Percentiles rank a stretch among this genome's conserved stretches.
Conservation (phyloP, 495 filamentous ascomycete genomes). For the Annulohypoxylon maeteangense region DNA sequence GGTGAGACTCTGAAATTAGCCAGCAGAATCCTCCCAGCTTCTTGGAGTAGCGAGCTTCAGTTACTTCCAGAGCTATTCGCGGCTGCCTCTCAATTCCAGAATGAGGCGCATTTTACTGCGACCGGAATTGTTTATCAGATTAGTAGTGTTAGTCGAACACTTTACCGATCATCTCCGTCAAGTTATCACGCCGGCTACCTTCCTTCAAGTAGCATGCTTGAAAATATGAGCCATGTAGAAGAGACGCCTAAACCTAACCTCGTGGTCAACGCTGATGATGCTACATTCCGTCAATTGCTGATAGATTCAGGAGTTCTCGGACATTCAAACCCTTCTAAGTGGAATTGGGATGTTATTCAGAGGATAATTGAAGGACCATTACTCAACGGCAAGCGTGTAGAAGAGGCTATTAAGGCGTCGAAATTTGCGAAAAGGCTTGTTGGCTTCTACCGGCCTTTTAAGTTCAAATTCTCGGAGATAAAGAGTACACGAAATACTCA, state of each 20-base stretch:
- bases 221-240: constrained; percentile 55
- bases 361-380: constrained; percentile 93
- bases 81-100: constrained; percentile 74
- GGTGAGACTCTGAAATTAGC: constrained; percentile 91
- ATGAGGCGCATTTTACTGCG: constrained; percentile 78
- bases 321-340: constrained; percentile 88
- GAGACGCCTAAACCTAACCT: constrained; percentile 79
- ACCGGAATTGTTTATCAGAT: constrained; percentile 94
- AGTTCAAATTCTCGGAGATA: constrained; percentile 88
- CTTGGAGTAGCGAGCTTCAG: constrained; percentile 82
- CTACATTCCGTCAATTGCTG: constrained; percentile 83
- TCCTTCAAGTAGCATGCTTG: constrained; percentile 51
- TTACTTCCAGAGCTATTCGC: constrained; percentile 83
- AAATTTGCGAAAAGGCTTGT: constrained; percentile 95
- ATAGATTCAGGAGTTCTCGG: constrained; percentile 88
- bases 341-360: constrained; percentile 95
- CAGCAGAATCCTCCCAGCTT: constrained; percentile 81
- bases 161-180: constrained; percentile 78
- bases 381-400: constrained; percentile 88
- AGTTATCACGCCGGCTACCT: constrained; percentile 51
- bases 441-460: constrained; percentile 96
- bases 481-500: constrained; percentile 91
- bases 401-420: constrained; percentile 92
- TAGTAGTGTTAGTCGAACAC: constrained; percentile 92
- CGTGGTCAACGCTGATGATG: constrained; percentile 83